Evolutionary conservation across 164 flowering plant genomes (phyloP).

Genomic region (Magnolia kwangsiensis): DNA sequence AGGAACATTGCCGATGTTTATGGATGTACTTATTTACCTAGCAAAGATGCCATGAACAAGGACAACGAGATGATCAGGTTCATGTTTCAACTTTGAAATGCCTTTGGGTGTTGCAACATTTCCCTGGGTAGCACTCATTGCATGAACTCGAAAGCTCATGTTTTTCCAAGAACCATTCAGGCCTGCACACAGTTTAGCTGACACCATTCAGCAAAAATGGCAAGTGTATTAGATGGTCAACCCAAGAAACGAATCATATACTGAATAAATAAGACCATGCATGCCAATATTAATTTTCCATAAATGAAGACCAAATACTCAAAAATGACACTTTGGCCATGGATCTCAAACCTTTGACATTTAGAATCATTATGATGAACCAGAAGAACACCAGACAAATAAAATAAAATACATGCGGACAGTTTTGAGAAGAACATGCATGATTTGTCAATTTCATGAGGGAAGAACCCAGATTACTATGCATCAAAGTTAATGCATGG

Average conservation of each 20-base stretch:
- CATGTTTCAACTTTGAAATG: slow-evolving; percentile 29
- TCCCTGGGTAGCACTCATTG: slow-evolving; percentile 55
- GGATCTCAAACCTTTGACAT: not conserved
- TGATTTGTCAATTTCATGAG: too few relatives aligned
- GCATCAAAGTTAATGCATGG: too few relatives aligned
- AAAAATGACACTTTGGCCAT: not conserved
- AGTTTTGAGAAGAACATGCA: too few relatives aligned
- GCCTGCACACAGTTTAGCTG: slow-evolving; percentile 40
- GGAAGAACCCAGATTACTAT: too few relatives aligned
- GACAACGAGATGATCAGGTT: slow-evolving; percentile 95
- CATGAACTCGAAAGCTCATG: slow-evolving; percentile 40
- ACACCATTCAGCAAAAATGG: slow-evolving; percentile 9
- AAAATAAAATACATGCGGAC: too few relatives aligned
- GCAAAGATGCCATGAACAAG: slow-evolving; percentile 96
- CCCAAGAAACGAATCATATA: not conserved
- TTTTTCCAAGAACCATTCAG: slow-evolving; percentile 31
- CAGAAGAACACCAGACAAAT: too few relatives aligned
- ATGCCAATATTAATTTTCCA: not conserved
- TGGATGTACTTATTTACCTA: slow-evolving; percentile 43
- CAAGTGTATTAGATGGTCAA: not conserved
- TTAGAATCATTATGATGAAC: too few relatives aligned
- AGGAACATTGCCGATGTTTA: not conserved
- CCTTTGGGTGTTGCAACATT: slow-evolving; percentile 35
- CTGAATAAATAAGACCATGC: not conserved
- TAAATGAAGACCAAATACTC: too few relatives aligned